These are phyloP conservation scores for Chlamydomonas urium DNA, from an alignment of 139 green algal genomes.

Conservation along the genomic window DNA sequence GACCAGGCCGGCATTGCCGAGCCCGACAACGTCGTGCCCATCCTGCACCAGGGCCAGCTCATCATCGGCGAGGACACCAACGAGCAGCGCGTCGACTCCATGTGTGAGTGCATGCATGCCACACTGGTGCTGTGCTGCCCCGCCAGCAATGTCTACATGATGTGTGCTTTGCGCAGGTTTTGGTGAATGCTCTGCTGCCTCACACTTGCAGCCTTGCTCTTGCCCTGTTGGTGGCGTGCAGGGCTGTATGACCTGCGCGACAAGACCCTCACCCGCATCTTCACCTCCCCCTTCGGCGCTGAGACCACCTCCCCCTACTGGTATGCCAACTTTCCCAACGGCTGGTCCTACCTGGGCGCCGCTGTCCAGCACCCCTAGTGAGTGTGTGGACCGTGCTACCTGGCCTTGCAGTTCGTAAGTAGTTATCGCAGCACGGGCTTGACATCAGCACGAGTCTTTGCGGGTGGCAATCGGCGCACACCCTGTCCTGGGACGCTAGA, in stretches of 20 bases:
- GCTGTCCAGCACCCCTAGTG: constrained; percentile 61
- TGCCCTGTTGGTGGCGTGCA: too few species aligned
- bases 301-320: constrained; percentile 48
- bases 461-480: too few species aligned
- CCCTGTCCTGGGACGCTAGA: too few species aligned
- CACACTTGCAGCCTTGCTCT: too few species aligned
- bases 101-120: too few species aligned
- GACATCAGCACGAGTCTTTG: too few species aligned
- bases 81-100: constrained; percentile 44
- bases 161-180: too few species aligned
- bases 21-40: constrained; percentile 37
- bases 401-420: too few species aligned
- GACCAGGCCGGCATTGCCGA: constrained; percentile 21
- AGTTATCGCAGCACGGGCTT: too few species aligned
- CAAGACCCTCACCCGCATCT: constrained; percentile 36
- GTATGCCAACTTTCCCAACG: constrained; percentile 11
- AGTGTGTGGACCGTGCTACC: constrained; percentile 9
- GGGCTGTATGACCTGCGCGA: constrained; percentile 32
- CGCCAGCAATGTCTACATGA: too few species aligned
- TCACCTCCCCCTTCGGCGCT: constrained; percentile 48
- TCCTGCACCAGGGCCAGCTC: constrained; percentile 27
- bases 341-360: constrained; percentile 38
- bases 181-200: too few species aligned
- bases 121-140: too few species aligned
- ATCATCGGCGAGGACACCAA: constrained; percentile 39